Conservation (phyloP, 2,329 filamentous ascomycete species). For the Paracoccidioides lutzii region DNA sequence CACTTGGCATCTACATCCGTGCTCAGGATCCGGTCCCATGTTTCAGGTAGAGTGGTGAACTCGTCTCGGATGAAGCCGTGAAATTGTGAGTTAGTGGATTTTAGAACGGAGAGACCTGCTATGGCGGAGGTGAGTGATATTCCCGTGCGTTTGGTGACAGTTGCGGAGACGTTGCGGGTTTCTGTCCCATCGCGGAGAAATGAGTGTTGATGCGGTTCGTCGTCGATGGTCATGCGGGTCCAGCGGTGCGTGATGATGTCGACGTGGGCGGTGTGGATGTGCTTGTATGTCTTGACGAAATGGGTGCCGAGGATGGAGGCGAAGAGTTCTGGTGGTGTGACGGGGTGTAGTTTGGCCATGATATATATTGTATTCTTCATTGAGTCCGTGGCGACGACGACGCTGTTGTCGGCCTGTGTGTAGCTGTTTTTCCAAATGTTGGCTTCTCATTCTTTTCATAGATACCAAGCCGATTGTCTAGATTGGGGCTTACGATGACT, state of each 20-base stretch:
- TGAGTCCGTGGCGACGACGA: slow-evolving; percentile 90
- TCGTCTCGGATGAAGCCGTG: slow-evolving; percentile 88
- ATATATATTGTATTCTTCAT: slow-evolving; percentile 98
- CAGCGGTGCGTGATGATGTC: slow-evolving; percentile 76
- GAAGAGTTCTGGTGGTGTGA: slow-evolving; percentile 87
- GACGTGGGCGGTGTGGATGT: slow-evolving; percentile 77
- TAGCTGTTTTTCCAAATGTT: slow-evolving; percentile 45
- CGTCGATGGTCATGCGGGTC: slow-evolving; percentile 77
- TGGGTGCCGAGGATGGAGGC: slow-evolving; percentile 73
- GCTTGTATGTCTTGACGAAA: slow-evolving; percentile 75
- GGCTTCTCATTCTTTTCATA: slow-evolving; percentile 3
- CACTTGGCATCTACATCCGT: slow-evolving; percentile 82
- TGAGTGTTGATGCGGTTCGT: slow-evolving; percentile 84
- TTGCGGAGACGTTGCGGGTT: slow-evolving; percentile 68
- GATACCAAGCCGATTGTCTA: neutral
- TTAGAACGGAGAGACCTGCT: slow-evolving; percentile 72
- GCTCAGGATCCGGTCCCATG: slow-evolving; percentile 88
- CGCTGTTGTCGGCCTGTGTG: slow-evolving; percentile 85
- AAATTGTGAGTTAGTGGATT: slow-evolving; percentile 94
- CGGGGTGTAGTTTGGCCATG: slow-evolving; percentile 82
- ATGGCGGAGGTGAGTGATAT: slow-evolving; percentile 57
- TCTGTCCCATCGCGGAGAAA: slow-evolving; percentile 86
- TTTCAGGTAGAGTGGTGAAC: slow-evolving; percentile 80
- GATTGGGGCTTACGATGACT: slow-evolving; percentile 49
- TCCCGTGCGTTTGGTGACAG: slow-evolving; percentile 44